Conservation (phyloP, 2,329 filamentous ascomycete genomes). For the Colletotrichum sublineola region DNA sequence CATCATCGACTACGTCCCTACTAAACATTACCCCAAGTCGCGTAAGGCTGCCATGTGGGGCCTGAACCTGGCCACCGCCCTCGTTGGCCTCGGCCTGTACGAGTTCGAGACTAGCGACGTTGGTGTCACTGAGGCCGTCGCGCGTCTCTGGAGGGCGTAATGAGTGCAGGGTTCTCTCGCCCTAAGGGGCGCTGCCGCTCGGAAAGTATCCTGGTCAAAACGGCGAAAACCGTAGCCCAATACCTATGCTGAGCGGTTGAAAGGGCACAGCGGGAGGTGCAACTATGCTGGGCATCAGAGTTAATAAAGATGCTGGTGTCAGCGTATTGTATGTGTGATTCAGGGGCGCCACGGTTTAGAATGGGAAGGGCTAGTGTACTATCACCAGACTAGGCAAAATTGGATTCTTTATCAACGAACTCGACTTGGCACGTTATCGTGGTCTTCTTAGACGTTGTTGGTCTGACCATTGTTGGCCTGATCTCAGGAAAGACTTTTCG, state of each 20-base stretch:
- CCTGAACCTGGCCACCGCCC: constrained; percentile 82
- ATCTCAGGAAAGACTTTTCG: background rate
- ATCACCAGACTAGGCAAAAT: constrained; percentile 42
- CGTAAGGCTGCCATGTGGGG: constrained; percentile 80
- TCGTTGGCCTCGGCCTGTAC: constrained; percentile 90
- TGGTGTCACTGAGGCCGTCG: constrained; percentile 89
- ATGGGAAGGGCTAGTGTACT: constrained; percentile 40
- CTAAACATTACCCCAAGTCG: constrained; percentile 74
- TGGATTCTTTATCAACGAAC: constrained; percentile 39
- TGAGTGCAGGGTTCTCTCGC: background rate
- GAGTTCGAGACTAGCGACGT: constrained; percentile 99
- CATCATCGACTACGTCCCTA: constrained; percentile 92
- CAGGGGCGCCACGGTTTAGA: constrained; percentile 41
- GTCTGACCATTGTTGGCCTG: background rate
- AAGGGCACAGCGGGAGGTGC: background rate
- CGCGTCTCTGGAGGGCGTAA: constrained; percentile 89
- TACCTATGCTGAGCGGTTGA: constrained; percentile 11
- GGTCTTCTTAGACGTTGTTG: background rate
- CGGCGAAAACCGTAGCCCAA: background rate
- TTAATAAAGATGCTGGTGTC: constrained; percentile 13
- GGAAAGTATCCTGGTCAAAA: background rate
- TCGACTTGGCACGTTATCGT: background rate
- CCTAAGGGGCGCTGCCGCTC: background rate
- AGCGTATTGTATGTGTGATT: constrained; percentile 37
- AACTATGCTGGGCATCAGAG: constrained; percentile 10